Conservation (phyloP, 202 grass and related monocot genomes). For the Sporobolus alterniflorus region DNA sequence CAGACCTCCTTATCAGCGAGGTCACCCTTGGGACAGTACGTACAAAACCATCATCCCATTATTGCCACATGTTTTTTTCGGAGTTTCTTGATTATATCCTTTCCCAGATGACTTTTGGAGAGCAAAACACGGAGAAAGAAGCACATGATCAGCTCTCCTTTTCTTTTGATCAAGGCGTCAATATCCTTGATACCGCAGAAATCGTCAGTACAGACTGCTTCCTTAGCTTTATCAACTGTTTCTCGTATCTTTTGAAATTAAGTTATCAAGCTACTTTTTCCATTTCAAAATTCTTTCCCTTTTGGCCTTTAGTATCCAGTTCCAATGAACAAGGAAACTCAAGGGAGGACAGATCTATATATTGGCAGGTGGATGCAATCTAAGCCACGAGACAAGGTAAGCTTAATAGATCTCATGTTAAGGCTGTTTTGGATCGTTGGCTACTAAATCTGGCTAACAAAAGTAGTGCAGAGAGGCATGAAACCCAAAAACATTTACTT, state of each 20-base stretch:
- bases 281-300: not conserved
- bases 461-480: not conserved
- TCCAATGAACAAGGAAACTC: constrained; percentile 74
- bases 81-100: not conserved
- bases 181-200: constrained; percentile 82
- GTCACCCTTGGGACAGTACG: constrained; percentile 80
- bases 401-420: not conserved
- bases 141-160: constrained; percentile 72
- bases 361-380: constrained; percentile 93
- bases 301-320: constrained; percentile 69
- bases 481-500: not conserved
- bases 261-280: not conserved
- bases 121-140: constrained; percentile 97
- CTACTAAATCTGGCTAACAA: not conserved
- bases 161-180: constrained; percentile 72
- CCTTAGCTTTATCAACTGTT: not conserved
- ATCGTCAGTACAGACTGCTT: constrained; percentile 45
- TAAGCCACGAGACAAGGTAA: constrained; percentile 84
- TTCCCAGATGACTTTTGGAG: constrained; percentile 90
- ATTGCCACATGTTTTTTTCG: not conserved
- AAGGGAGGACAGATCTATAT: constrained; percentile 87
- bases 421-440: not conserved
- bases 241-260: not conserved
- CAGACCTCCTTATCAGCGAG: constrained; percentile 85
- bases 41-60: not conserved